Evolutionary conservation across 371 early-diverging fungal genomes (phyloP), one percentile per base, ranked within the genome.

Genomic region (Dichotomocladium elegans): DNA sequence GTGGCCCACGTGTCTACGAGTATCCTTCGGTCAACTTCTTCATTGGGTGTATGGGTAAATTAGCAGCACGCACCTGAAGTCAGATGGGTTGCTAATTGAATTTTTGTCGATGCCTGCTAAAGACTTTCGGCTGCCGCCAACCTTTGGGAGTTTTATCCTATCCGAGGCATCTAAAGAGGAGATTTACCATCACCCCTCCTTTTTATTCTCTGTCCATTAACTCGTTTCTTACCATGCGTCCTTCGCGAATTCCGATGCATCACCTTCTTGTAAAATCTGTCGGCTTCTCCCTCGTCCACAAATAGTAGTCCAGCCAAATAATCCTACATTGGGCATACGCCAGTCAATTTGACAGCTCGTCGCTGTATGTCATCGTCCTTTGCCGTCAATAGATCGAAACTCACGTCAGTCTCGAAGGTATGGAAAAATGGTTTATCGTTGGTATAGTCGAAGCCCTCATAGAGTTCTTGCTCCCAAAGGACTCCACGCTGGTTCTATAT

Each of bases 381-480:
- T n/a, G n/a, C n/a, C n/a, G n/a, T n/a, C n/a, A n/a, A n/a, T n/a
- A n/a, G n/a, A n/a, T n/a, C 1, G 9, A 1, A 11, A 50, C 80
- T 70, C 82, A 91, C 92, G 55, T 91, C 88, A 30, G 88, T 85
- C 10, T 84, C 77, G 68, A 96, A 92, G 3, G 90, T 83, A 64
- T 91, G 90, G 66, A 96, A 94, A 62, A 82, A 93, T 7, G 88
- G 81, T 24, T 68, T 61, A 44, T 92, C 91, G 49, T 83, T 72
- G 3, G 58, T 54, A 66, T 91, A 91, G 27, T 88, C 80, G 64
- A 93, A 87, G 47, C 86, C 86, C 35, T 78, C 68, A 58, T 85
- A 87, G 17, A 93, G 57, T 63, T 91, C 91, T 62, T 87, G 88
- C 44, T 91, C 88, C 93, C 94, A 95, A 24, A 91, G 57, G 21